Percentiles rank a stretch among this genome's conserved stretches.
These are phyloP conservation scores for Vigna hirtella DNA, from an alignment of 306 rosid species.

Conservation along the genomic window DNA sequence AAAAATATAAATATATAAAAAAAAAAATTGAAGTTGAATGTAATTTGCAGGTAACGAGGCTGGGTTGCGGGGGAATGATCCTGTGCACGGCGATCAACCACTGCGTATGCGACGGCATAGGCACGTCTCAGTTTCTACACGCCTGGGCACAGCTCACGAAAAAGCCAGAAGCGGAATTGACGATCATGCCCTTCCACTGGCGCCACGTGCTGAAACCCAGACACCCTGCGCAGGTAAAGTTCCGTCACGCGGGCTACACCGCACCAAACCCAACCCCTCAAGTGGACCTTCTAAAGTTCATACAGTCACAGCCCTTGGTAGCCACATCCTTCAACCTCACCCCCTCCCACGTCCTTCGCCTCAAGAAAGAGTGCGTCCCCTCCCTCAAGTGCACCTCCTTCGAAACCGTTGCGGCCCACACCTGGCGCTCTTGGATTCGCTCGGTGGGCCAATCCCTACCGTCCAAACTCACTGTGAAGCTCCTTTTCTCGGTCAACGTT, in stretches of 20 bases:
- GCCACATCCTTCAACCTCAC: slow-evolving; percentile 64
- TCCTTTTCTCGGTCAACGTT: slow-evolving; percentile 77
- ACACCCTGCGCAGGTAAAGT: slow-evolving; percentile 44
- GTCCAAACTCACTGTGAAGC: slow-evolving; percentile 55
- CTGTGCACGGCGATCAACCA: slow-evolving; percentile 83
- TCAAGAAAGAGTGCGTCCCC: slow-evolving; percentile 67
- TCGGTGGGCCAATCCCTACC: slow-evolving; percentile 50
- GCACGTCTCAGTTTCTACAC: slow-evolving; percentile 76
- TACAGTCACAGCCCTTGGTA: slow-evolving; percentile 64
- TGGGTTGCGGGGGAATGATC: slow-evolving; percentile 78
- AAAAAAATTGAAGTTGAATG: too few relatives aligned
- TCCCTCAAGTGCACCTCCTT: slow-evolving; percentile 75
- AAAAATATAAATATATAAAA: too few relatives aligned
- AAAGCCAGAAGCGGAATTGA: slow-evolving; percentile 36
- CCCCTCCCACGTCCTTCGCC: slow-evolving; percentile 52
- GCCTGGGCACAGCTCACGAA: slow-evolving; percentile 71
- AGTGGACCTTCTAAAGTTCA: slow-evolving; percentile 49
- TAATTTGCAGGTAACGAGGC: slow-evolving; percentile 60
- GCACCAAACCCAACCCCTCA: slow-evolving; percentile 29
- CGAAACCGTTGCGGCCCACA: slow-evolving; percentile 75
- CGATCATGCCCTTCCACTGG: slow-evolving; percentile 56
- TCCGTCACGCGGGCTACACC: slow-evolving; percentile 56
- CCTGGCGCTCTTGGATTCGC: slow-evolving; percentile 84
- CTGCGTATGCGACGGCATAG: slow-evolving; percentile 80
- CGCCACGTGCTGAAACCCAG: slow-evolving; percentile 68